These are phyloP conservation scores for Rhododendron molle DNA, from an alignment of 148 eudicot genomes.

Conservation along the genomic window DNA sequence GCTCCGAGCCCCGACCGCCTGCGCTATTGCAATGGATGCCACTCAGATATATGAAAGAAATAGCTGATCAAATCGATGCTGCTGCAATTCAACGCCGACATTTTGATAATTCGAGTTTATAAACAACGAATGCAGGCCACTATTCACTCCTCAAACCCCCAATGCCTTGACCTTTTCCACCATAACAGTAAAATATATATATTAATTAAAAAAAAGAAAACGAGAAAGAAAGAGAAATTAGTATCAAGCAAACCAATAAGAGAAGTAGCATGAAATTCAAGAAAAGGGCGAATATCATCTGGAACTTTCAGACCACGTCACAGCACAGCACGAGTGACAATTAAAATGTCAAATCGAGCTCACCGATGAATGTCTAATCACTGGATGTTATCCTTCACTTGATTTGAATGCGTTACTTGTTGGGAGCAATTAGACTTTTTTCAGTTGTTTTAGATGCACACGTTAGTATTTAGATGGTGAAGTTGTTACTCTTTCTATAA, in stretches of 20 bases:
- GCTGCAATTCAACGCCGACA: conserved; percentile 37
- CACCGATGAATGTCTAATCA: no score
- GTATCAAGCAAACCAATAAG: neutral
- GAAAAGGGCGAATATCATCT: neutral
- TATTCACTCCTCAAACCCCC: conserved; percentile 10
- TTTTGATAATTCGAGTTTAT: conserved; percentile 22
- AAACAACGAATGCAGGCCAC: conserved; percentile 7
- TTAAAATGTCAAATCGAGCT: neutral
- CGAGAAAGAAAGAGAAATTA: neutral
- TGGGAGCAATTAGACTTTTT: no score
- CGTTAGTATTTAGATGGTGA: no score
- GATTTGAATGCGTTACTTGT: no score
- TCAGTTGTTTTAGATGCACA: no score
- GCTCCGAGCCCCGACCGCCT: conserved; percentile 17
- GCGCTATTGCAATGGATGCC: conserved; percentile 55
- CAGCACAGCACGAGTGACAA: neutral
- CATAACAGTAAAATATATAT: neutral
- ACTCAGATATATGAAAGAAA: conserved; percentile 47
- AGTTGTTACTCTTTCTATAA: no score
- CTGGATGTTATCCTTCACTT: no score
- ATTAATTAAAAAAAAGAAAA: neutral
- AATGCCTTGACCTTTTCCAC: conserved; percentile 16
- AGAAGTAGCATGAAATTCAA: neutral
- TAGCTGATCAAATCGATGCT: conserved; percentile 37
- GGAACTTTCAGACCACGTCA: neutral